phyloP scores from a whole-genome alignment of 495 filamentous ascomycete genomes.

The Trichocladium uniseriatum region DNA sequence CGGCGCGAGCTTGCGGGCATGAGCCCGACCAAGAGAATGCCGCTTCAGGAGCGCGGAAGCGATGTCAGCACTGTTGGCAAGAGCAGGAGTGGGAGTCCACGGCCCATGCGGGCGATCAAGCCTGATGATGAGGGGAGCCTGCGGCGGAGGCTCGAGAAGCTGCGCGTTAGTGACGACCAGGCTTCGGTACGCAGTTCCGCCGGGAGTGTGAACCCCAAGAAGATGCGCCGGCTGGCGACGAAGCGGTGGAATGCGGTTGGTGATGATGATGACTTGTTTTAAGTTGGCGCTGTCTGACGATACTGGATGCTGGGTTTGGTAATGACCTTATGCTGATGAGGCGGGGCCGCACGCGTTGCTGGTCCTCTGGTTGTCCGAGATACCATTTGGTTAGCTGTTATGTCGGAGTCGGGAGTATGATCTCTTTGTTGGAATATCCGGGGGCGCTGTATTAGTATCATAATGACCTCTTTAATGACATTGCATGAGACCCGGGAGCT shows the following conservation, averaged over 20 bases:
- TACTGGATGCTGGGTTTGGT: background rate
- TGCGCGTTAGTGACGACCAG: slow-evolving; percentile 17
- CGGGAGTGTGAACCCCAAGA: slow-evolving; percentile 26
- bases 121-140: slow-evolving; percentile 15
- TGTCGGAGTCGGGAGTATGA: background rate
- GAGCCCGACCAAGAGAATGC: slow-evolving; percentile 36
- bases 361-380: background rate
- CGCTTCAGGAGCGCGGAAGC: slow-evolving; percentile 34
- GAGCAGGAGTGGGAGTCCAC: slow-evolving; percentile 8
- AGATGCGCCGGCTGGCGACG: slow-evolving; percentile 30
- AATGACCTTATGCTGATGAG: background rate
- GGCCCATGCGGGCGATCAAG: background rate
- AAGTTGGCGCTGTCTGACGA: background rate
- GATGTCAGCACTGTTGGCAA: background rate
- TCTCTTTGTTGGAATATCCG: too few species aligned
- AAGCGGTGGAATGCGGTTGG: slow-evolving; percentile 30
- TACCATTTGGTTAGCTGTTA: background rate
- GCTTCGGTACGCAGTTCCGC: background rate
- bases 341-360: background rate
- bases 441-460: too few species aligned
- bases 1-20: slow-evolving; percentile 38
- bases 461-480: too few species aligned
- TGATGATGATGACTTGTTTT: slow-evolving; percentile 34
- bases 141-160: slow-evolving; percentile 15
- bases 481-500: too few species aligned